Conservation (phyloP, 768 basidiomycete genomes). For the Tulasnella calospora region DNA sequence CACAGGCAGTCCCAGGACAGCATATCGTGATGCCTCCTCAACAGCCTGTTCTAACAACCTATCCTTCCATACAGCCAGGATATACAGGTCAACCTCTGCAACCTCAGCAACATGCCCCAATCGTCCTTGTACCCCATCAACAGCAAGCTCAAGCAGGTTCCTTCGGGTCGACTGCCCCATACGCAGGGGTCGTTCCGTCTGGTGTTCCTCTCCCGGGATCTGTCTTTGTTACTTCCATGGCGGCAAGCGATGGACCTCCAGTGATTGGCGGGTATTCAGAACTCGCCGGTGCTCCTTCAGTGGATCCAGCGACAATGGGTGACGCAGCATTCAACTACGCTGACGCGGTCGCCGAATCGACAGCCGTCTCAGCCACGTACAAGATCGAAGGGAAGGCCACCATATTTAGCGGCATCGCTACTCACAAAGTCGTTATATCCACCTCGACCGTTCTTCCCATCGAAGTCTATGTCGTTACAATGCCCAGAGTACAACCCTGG, state of each 20-base stretch:
- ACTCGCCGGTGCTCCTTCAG: not conserved
- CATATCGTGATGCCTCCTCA: too few species aligned
- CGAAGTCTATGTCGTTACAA: not conserved
- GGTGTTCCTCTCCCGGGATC: slow-evolving; percentile 34
- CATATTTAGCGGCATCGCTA: not conserved
- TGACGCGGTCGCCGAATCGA: not conserved
- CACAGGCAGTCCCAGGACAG: too few species aligned
- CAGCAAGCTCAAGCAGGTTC: too few species aligned
- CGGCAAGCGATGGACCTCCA: not conserved
- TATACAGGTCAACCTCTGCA: too few species aligned
- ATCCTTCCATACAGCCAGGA: too few species aligned
- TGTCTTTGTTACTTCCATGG: slow-evolving; percentile 28
- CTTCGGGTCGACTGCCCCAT: slow-evolving; percentile 38
- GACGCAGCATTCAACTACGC: not conserved
- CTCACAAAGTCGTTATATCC: not conserved
- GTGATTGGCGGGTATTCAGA: not conserved
- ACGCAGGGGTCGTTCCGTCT: slow-evolving; percentile 35
- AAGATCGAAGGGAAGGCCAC: not conserved
- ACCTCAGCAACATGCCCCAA: too few species aligned
- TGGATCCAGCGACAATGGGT: not conserved
- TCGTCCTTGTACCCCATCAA: too few species aligned
- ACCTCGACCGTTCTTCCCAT: not conserved
- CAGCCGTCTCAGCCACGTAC: not conserved
- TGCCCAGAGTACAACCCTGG: not conserved
- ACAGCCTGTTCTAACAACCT: too few species aligned